Conservation (phyloP, 75 land plant species). For the Chamaecyparis obtusa region DNA sequence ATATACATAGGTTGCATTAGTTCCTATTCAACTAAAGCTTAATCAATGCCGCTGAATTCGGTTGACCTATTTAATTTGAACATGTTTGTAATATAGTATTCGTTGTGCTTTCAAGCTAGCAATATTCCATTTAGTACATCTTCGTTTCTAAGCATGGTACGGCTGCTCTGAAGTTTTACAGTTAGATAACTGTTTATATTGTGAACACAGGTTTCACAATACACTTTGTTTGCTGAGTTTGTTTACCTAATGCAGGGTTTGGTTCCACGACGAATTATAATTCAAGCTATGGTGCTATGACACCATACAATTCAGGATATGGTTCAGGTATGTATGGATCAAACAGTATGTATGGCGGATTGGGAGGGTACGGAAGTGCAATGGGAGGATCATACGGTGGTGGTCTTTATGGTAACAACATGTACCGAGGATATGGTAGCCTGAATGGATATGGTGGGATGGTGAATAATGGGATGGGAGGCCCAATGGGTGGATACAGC, state of each 20-base stretch:
- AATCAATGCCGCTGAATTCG: neutral
- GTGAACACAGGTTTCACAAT: neutral
- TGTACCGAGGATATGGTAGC: conserved; percentile 29
- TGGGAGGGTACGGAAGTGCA: conserved; percentile 22
- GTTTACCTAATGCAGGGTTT: neutral
- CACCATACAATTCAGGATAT: conserved; percentile 34
- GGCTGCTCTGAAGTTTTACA: neutral
- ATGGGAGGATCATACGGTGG: conserved; percentile 23
- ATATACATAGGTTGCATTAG: neutral
- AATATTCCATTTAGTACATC: neutral
- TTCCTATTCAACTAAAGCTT: neutral
- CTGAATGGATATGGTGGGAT: conserved; percentile 36
- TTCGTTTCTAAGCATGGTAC: neutral
- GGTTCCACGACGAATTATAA: neutral
- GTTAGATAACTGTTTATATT: neutral
- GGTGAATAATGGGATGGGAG: conserved; percentile 42
- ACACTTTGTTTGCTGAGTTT: neutral
- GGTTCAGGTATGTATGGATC: conserved; percentile 42
- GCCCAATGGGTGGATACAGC: conserved; percentile 44
- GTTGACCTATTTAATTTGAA: neutral
- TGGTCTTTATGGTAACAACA: conserved; percentile 33
- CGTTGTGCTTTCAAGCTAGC: neutral
- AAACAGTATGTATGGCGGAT: conserved; percentile 28
- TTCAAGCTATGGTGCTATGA: conserved; percentile 45
- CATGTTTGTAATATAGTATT: neutral